Percentiles rank a stretch among this genome's conserved stretches.
Evolutionary conservation across 768 basidiomycete species (phyloP).

Genomic region (Auriscalpium orientale): DNA sequence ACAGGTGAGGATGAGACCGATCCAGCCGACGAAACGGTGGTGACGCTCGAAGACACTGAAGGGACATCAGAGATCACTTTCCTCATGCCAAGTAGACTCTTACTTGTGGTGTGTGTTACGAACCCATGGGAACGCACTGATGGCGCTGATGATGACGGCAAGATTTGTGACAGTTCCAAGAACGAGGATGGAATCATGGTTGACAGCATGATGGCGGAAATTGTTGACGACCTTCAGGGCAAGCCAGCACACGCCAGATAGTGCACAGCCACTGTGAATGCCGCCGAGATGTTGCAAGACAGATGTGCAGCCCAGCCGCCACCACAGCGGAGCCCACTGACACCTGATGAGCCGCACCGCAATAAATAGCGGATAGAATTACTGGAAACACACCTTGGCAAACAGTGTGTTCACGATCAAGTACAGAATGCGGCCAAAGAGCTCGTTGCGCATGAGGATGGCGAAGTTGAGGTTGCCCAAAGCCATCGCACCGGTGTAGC

Average conservation of each 20-base stretch:
- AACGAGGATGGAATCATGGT: conserved; percentile 29
- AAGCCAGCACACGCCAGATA: conserved; percentile 31
- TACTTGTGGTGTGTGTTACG: conserved; percentile 37
- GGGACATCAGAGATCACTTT: conserved; percentile 9
- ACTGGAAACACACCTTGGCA: conserved; percentile 46
- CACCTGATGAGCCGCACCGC: neutral
- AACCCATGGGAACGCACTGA: conserved; percentile 36
- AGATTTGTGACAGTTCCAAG: conserved; percentile 33
- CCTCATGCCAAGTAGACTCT: conserved; percentile 9
- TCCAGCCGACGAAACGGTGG: conserved; percentile 38
- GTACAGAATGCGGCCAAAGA: conserved; percentile 75
- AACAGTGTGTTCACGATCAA: conserved; percentile 63
- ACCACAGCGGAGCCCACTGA: conserved; percentile 70
- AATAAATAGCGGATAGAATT: neutral
- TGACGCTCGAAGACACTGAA: conserved; percentile 34
- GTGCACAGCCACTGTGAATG: conserved; percentile 37
- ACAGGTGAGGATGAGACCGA: conserved; percentile 22
- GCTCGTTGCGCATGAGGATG: conserved; percentile 74
- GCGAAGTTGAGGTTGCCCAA: conserved; percentile 67
- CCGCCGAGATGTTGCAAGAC: conserved; percentile 44
- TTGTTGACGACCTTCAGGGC: conserved; percentile 29
- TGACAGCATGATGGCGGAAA: conserved; percentile 28
- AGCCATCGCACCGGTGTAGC: conserved; percentile 63
- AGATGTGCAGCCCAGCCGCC: conserved; percentile 65
- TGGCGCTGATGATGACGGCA: conserved; percentile 28